Evolutionary conservation across 83 land plant genomes (phyloP).

Genomic region (Thuja plicata): DNA sequence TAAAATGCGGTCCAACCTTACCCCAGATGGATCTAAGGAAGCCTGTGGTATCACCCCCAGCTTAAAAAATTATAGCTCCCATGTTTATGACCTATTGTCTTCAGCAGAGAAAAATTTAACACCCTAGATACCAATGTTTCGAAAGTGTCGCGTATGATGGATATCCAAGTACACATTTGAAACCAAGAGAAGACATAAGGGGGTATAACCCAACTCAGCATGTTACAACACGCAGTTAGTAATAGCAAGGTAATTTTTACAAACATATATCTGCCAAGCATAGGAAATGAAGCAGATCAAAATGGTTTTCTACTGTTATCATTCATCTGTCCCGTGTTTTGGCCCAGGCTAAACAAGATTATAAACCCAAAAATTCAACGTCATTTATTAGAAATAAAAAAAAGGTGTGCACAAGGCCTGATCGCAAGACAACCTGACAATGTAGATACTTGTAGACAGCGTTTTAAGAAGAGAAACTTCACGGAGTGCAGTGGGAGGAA

Average conservation of each 20-base stretch:
- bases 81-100: no score
- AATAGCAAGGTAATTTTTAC: neutral
- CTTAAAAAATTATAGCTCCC: no score
- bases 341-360: neutral
- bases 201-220: neutral
- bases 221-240: neutral
- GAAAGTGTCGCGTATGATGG: neutral
- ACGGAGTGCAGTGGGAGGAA: constrained; percentile 91
- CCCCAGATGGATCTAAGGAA: no score
- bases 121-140: neutral
- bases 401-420: neutral
- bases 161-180: neutral
- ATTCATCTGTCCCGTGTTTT: neutral
- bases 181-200: neutral
- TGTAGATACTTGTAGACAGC: constrained; percentile 73
- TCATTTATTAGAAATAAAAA: neutral
- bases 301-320: neutral
- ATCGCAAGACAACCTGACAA: constrained; percentile 41
- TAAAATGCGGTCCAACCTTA: no score
- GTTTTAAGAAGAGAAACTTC: constrained; percentile 89
- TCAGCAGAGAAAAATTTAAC: no score
- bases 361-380: no score
- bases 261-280: neutral
- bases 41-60: no score
- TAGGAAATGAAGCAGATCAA: neutral